Conservation (phyloP, 345 rosid genomes). For the Angophora floribunda region DNA sequence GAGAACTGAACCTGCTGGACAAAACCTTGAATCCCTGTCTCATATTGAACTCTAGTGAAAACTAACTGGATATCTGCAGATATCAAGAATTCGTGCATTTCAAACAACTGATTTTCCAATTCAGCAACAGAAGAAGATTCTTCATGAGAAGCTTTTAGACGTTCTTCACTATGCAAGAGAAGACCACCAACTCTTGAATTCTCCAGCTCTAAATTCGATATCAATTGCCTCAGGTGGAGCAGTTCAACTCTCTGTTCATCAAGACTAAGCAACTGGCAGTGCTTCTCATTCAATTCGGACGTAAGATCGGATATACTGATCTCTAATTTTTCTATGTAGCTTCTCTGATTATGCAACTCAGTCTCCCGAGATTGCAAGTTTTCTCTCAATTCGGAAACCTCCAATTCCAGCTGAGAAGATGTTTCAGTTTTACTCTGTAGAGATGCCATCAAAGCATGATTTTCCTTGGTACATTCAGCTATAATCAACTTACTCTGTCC, state of each 20-base stretch:
- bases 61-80: conserved; percentile 42
- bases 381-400: conserved; percentile 18
- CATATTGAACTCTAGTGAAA: conserved; percentile 45
- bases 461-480: conserved; percentile 46
- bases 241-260: conserved; percentile 46
- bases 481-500: conserved; percentile 43
- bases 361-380: conserved; percentile 13
- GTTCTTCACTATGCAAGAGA: conserved; percentile 41
- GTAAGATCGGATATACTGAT: conserved; percentile 33
- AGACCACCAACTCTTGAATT: conserved; percentile 28
- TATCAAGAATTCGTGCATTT: conserved; percentile 40
- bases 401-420: conserved; percentile 29
- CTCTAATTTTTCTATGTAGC: conserved; percentile 29
- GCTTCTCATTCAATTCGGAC: conserved; percentile 42
- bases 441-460: conserved; percentile 34
- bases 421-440: conserved; percentile 48
- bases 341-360: conserved; percentile 46
- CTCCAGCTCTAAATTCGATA: conserved; percentile 54
- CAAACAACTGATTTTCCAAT: conserved; percentile 56
- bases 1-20: conserved; percentile 31
- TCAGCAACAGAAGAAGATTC: conserved; percentile 31
- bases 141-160: conserved; percentile 28
- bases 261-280: conserved; percentile 34
- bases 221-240: conserved; percentile 41
- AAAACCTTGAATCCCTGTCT: conserved; percentile 31